Percentiles rank a stretch among this genome's conserved stretches.
Conservation (phyloP, 2,329 filamentous ascomycete species). For the Aphanocladium album region DNA sequence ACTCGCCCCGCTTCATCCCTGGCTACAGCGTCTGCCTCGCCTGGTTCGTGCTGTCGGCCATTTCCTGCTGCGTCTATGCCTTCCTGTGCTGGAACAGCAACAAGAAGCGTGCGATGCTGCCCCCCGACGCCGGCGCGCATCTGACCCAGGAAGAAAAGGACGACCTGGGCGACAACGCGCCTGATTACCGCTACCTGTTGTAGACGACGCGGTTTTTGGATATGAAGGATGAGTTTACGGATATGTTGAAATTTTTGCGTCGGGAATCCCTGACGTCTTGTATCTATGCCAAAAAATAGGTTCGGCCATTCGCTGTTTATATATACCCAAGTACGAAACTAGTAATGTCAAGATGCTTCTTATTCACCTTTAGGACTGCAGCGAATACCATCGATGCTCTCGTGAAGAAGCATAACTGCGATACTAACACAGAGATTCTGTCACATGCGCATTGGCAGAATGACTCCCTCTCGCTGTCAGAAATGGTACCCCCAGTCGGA, state of each 20-base stretch:
- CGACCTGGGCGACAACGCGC: slow-evolving; percentile 54
- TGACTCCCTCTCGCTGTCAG: background rate
- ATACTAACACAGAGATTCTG: too few relatives aligned
- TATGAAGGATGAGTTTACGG: background rate
- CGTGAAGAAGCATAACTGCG: too few relatives aligned
- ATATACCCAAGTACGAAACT: slow-evolving; percentile 5
- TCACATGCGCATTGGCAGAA: too few relatives aligned
- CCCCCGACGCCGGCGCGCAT: slow-evolving; percentile 27
- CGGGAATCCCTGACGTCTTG: background rate
- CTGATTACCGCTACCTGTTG: slow-evolving; percentile 55
- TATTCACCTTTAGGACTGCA: too few relatives aligned
- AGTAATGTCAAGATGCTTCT: background rate
- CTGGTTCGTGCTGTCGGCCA: slow-evolving; percentile 64
- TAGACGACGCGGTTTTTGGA: slow-evolving; percentile 24
- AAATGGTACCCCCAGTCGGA: background rate
- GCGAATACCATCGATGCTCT: too few relatives aligned
- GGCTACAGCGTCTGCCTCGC: slow-evolving; percentile 75
- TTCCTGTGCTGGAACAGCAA: slow-evolving; percentile 57
- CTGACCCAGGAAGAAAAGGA: slow-evolving; percentile 59
- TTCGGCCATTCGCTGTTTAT: background rate
- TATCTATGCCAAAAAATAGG: background rate
- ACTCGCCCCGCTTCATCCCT: slow-evolving; percentile 62
- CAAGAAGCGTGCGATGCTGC: slow-evolving; percentile 44
- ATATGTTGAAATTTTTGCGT: background rate
- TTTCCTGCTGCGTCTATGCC: slow-evolving; percentile 57